These are phyloP conservation scores for Acacia confusa DNA, from an alignment of 306 rosid species.

Conservation along the genomic window DNA sequence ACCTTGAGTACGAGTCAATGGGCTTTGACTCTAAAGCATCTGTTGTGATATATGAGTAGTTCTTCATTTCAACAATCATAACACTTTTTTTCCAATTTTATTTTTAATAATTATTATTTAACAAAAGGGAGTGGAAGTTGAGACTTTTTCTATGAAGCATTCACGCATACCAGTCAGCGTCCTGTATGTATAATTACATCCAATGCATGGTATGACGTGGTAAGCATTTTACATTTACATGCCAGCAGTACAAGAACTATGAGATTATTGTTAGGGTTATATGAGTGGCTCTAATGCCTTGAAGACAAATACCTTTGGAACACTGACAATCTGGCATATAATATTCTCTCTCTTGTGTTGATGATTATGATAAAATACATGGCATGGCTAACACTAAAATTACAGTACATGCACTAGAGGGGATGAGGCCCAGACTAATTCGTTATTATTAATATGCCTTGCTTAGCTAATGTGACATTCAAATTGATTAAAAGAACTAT, in stretches of 20 bases:
- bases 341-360: neutral
- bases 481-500: neutral
- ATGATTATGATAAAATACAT: neutral
- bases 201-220: neutral
- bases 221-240: neutral
- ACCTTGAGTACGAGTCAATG: slow-evolving; percentile 8
- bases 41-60: slow-evolving; percentile 8
- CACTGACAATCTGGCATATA: neutral
- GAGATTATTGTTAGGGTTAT: neutral
- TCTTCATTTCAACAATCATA: neutral
- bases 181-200: neutral
- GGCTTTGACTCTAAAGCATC: neutral
- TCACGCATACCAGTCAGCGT: neutral
- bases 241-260: neutral
- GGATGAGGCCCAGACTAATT: neutral
- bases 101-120: neutral
- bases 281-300: neutral
- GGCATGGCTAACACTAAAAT: neutral
- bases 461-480: neutral
- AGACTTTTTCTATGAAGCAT: neutral
- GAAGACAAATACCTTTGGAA: neutral
- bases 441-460: neutral
- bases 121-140: neutral
- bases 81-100: slow-evolving; percentile 1
- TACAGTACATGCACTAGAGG: neutral